These are phyloP conservation scores for Pseudofabraea citricarpa DNA, from an alignment of 2,329 filamentous ascomycete genomes.

Conservation along the genomic window DNA sequence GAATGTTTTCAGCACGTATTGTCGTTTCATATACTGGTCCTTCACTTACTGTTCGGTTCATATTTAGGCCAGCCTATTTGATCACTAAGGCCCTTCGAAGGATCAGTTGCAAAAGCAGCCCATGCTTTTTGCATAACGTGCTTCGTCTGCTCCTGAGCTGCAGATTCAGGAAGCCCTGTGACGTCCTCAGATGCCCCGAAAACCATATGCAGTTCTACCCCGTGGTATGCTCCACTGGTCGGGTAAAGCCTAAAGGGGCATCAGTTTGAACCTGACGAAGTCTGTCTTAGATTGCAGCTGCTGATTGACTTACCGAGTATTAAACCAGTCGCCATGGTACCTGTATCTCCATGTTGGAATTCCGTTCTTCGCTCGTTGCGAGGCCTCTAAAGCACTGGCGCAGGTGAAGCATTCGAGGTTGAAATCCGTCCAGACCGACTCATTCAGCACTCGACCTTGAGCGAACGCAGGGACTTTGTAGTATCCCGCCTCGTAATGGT, in stretches of 20 bases:
- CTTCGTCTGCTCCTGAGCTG: neutral
- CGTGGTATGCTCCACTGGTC: neutral
- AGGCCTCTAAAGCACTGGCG: too few species aligned
- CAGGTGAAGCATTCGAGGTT: neutral
- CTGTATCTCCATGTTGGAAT: neutral
- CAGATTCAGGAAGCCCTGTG: neutral
- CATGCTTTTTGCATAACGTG: constrained; percentile 23
- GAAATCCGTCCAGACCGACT: neutral
- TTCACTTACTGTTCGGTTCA: too few species aligned
- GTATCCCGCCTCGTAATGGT: neutral
- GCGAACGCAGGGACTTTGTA: neutral
- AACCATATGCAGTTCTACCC: neutral
- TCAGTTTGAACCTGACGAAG: too few species aligned
- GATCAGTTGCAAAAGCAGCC: constrained; percentile 27
- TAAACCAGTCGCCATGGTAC: neutral
- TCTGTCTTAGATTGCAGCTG: too few species aligned
- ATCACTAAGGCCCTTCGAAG: constrained; percentile 20
- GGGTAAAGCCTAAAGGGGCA: neutral
- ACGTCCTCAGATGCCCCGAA: too few species aligned
- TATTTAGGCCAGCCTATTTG: too few species aligned
- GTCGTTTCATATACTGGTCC: too few species aligned
- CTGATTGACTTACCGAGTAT: too few species aligned
- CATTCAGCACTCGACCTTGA: neutral
- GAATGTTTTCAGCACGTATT: too few species aligned
- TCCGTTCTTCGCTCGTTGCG: neutral